A percentile compares a stretch with the other conserved stretches of the same genome.
Evolutionary conservation across 2,329 filamentous ascomycete species (phyloP).

Genomic region (Dactylonectria macrodidyma): DNA sequence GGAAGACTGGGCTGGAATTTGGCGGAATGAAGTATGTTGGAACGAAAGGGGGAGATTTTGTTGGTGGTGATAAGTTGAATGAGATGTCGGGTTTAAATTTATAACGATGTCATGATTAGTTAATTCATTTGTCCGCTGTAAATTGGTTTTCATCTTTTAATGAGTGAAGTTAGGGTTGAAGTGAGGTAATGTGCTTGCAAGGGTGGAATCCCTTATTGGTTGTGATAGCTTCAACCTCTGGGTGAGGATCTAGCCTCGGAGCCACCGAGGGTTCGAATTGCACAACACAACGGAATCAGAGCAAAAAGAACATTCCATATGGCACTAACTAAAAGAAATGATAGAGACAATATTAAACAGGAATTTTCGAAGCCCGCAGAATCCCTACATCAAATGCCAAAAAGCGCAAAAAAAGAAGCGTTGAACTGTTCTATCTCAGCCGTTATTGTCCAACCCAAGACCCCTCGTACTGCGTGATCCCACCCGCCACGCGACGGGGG

Average conservation of each 20-base stretch:
- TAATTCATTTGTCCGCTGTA: neutral
- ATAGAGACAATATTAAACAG: neutral
- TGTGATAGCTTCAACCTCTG: neutral
- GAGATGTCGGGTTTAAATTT: conserved; percentile 28
- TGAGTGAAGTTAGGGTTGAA: neutral
- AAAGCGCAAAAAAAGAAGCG: conserved; percentile 56
- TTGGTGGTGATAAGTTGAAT: conserved; percentile 41
- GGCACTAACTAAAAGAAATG: fast-evolving
- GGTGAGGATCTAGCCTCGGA: neutral
- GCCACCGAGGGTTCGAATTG: conserved; percentile 8
- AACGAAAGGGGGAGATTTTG: conserved; percentile 16
- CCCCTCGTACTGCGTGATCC: conserved; percentile 74
- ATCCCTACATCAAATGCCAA: neutral
- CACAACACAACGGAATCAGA: neutral
- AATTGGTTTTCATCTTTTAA: neutral
- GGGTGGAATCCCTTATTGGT: too few species aligned
- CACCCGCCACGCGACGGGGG: conserved; percentile 79
- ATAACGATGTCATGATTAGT: conserved; percentile 22
- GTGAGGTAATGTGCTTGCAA: too few species aligned
- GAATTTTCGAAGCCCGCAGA: conserved; percentile 6
- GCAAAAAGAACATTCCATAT: neutral
- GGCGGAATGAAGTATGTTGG: conserved; percentile 23
- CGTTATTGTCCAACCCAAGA: conserved; percentile 65
- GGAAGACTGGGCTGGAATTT: conserved; percentile 4
- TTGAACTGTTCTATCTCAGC: conserved; percentile 70